Conservation (phyloP, 2,329 filamentous ascomycete species). For the Orbilia ellipsospora region DNA sequence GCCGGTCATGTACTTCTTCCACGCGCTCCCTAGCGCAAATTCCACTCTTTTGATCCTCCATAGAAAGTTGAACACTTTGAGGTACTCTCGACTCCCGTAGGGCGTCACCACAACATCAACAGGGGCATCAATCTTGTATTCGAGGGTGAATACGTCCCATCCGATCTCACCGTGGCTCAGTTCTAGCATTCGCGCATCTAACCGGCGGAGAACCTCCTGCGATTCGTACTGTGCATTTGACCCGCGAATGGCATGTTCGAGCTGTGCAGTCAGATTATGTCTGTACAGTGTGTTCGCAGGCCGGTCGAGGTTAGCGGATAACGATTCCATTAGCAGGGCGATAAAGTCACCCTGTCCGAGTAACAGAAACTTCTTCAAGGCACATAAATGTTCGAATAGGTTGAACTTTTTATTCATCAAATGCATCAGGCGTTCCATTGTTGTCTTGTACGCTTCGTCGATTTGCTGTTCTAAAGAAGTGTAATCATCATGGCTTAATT, state of each 20-base stretch:
- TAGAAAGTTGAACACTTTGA: slow-evolving; percentile 98
- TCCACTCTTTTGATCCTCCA: slow-evolving; percentile 99
- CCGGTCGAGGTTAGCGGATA: slow-evolving; percentile 90
- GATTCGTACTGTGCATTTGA: slow-evolving; percentile 97
- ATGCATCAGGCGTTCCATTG: slow-evolving; percentile 92
- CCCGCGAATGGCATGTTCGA: slow-evolving; percentile 95
- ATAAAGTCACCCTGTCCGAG: slow-evolving; percentile 98
- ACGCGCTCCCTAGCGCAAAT: slow-evolving; percentile 88
- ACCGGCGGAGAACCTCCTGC: slow-evolving; percentile 85
- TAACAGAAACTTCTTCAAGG: slow-evolving; percentile 92
- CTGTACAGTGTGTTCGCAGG: slow-evolving; percentile 97
- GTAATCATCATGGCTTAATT: slow-evolving; percentile 91
- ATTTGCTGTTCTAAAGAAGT: slow-evolving; percentile 91
- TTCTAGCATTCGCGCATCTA: slow-evolving; percentile 98
- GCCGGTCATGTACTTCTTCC: slow-evolving; percentile 96
- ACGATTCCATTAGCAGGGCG: slow-evolving; percentile 93
- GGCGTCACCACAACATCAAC: slow-evolving; percentile 97
- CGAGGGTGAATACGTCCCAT: slow-evolving; percentile 98
- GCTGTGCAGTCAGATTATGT: slow-evolving; percentile 94
- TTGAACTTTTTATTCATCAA: slow-evolving; percentile 97
- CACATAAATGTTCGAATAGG: slow-evolving; percentile 88
- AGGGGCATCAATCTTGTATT: slow-evolving; percentile 97
- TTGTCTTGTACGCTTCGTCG: slow-evolving; percentile 96
- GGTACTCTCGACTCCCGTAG: slow-evolving; percentile 93
- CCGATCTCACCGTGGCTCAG: slow-evolving; percentile 96